A percentile compares a stretch with the other conserved stretches of the same genome.
phyloP scores from a whole-genome alignment of 176 grass and related monocot genomes.

The Carex kokanica region DNA sequence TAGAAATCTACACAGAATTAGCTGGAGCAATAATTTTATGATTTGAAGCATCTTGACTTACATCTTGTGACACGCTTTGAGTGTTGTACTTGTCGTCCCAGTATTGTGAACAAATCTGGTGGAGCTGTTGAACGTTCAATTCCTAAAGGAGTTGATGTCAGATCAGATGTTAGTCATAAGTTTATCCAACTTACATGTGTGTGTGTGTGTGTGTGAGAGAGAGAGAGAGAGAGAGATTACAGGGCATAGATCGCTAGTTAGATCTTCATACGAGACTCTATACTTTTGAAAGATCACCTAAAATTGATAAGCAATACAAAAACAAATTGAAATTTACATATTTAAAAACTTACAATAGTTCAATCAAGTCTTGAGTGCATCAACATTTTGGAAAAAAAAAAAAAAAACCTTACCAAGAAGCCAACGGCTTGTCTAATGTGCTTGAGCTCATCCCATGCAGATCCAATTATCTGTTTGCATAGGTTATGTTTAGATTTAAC shows the following conservation, averaged over 20 bases:
- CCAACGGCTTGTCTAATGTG: constrained; percentile 88
- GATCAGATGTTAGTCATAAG: constrained; percentile 9
- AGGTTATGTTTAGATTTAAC: constrained; percentile 25
- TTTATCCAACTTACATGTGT: not conserved
- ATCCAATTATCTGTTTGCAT: constrained; percentile 56
- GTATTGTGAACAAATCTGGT: constrained; percentile 84
- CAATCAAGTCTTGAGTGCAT: not conserved
- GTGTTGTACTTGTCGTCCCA: constrained; percentile 97
- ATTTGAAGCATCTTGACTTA: constrained; percentile 38
- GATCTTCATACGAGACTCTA: constrained; percentile 82
- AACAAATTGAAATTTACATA: not conserved
- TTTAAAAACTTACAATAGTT: not conserved
- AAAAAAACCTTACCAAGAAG: constrained; percentile 58
- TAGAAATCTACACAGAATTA: not conserved
- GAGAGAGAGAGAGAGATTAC: constrained; percentile 36
- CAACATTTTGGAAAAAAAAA: not conserved
- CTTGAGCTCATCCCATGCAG: constrained; percentile 78
- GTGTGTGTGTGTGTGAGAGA: not conserved
- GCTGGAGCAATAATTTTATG: constrained; percentile 10
- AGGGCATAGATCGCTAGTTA: constrained; percentile 73
- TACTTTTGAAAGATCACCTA: constrained; percentile 95
- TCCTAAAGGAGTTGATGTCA: constrained; percentile 35
- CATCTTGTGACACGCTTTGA: constrained; percentile 78
- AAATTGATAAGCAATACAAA: not conserved
- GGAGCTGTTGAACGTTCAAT: constrained; percentile 72